Percentiles rank a stretch among this genome's conserved stretches.
phyloP scores from a whole-genome alignment of 1,139 yeast species.

The Oligophagozyma castellii region DNA sequence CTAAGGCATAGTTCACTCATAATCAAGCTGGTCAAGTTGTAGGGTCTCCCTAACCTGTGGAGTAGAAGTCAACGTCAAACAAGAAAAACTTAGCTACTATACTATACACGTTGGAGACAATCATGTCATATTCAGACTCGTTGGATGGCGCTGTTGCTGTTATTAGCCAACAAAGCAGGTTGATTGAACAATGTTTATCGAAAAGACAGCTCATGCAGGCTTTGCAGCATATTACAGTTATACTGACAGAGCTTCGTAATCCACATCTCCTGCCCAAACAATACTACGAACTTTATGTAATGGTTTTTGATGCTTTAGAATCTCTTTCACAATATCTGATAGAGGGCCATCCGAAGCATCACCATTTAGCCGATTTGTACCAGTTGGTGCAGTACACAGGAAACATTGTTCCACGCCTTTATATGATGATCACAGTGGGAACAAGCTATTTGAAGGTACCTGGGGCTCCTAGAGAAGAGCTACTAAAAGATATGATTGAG shows the following conservation, averaged over 20 bases:
- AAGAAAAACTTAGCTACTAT: no score
- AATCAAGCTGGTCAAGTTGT: not conserved
- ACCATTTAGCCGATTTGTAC: slow-evolving; percentile 80
- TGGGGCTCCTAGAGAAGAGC: slow-evolving; percentile 72
- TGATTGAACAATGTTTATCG: slow-evolving; percentile 68
- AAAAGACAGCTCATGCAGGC: slow-evolving; percentile 68
- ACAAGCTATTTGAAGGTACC: slow-evolving; percentile 70
- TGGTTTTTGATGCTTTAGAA: slow-evolving; percentile 74
- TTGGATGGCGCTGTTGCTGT: slow-evolving; percentile 16
- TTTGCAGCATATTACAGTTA: slow-evolving; percentile 71
- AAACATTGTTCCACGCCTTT: slow-evolving; percentile 80
- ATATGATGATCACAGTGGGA: slow-evolving; percentile 92
- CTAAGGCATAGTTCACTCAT: not conserved
- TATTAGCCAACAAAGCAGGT: slow-evolving; percentile 57
- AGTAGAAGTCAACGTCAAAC: not conserved
- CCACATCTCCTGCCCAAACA: slow-evolving; percentile 73
- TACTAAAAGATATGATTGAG: slow-evolving; percentile 92
- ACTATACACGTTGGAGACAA: no score
- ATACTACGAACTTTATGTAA: slow-evolving; percentile 82
- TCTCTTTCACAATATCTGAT: slow-evolving; percentile 49
- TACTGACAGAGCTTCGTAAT: slow-evolving; percentile 72
- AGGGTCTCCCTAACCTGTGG: not conserved
- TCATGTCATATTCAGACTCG: slow-evolving; percentile 19
- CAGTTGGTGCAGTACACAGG: slow-evolving; percentile 94
- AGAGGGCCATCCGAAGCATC: slow-evolving; percentile 48